These are phyloP conservation scores for Pseudozyma pruni DNA, from an alignment of 1,284 basidiomycete species.

Conservation along the genomic window DNA sequence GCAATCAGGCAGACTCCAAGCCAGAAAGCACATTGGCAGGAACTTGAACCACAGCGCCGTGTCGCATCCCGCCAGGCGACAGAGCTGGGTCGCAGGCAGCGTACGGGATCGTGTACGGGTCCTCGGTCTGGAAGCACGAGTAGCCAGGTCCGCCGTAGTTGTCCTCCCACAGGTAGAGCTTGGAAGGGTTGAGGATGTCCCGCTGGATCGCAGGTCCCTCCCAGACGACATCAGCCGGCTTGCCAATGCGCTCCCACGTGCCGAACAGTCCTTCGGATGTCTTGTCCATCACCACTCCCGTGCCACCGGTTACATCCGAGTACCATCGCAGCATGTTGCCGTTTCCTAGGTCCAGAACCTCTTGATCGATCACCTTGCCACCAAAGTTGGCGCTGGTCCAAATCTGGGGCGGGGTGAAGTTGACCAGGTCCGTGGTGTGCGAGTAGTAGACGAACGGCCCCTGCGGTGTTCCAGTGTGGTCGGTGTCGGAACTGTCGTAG, in stretches of 20 bases:
- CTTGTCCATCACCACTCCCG: conserved; percentile 31
- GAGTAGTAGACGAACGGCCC: conserved; percentile 33
- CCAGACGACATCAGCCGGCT: conserved; percentile 26
- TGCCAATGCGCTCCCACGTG: conserved; percentile 28
- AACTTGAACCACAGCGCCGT: conserved; percentile 22
- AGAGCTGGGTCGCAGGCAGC: conserved; percentile 24
- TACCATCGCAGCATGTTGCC: conserved; percentile 33
- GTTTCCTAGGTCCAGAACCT: conserved; percentile 18
- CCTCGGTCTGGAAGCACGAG: conserved; percentile 32
- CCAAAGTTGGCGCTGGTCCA: conserved; percentile 35
- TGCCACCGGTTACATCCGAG: conserved; percentile 15
- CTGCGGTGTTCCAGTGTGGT: conserved; percentile 13
- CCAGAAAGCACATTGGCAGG: not conserved
- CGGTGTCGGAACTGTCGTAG: conserved; percentile 17
- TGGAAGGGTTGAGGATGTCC: conserved; percentile 26
- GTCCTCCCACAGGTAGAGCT: conserved; percentile 34
- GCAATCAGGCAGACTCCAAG: conserved; percentile 9
- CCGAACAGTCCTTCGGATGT: conserved; percentile 20
- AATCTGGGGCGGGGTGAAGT: conserved; percentile 16
- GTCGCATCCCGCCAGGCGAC: conserved; percentile 21
- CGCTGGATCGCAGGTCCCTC: conserved; percentile 31
- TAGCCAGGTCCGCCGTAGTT: conserved; percentile 32
- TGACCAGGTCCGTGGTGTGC: conserved; percentile 24
- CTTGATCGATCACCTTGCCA: conserved; percentile 29
- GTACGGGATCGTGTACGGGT: conserved; percentile 16